Evolutionary conservation across 2,329 filamentous ascomycete genomes (phyloP), one percentile per base, ranked within the genome.

Genomic region (Alternaria novae-zelandiae): DNA sequence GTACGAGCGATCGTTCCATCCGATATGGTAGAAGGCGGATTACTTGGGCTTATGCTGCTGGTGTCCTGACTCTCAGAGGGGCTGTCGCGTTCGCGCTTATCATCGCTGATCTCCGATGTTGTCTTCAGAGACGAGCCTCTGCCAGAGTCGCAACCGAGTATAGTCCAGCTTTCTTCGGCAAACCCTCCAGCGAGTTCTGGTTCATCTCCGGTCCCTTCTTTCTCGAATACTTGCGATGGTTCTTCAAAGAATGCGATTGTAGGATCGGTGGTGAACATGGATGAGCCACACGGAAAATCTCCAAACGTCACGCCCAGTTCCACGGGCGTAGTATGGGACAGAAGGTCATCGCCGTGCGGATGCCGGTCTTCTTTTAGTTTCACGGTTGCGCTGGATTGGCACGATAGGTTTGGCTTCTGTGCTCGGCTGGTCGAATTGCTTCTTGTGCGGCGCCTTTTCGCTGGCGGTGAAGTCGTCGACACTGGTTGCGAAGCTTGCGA

Each of bases 371-470:
- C 45, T 56, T 21, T 51, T 17, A 26, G 23, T 11, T 44, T 26
- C 20, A 20, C 32, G 11, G 36, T 28, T 20, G 41, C 13, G 10
- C 26, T 23, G 30, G 57, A 64, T 28, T 12, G 53, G 25, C 41
- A 25, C 13, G 43, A 21, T 25, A 54, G 56, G 20, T 63, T 57
- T 21, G 13, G 44, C 30, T 61, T 63, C n/a, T 47, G 50, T 46
- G 41, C 12, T 60, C 25, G 54, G 23, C 64, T 41, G 7, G 41
- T 54, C 6, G 63, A 59, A 49, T 47, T 43, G 53, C 70, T 74
- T 57, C 70, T 64, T 26, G 70, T 78, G 10, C 75, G 73, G 45
- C 75, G 75, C 63, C 73, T 71, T 67, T 79, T 79, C 47, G 70
- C 49, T 41, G 72, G 68, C 15, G 74, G 73, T 41, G 63, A 53